Evolutionary conservation across 192 early-diverging fungal species (phyloP).

Genomic region (Piromyces finnis): DNA sequence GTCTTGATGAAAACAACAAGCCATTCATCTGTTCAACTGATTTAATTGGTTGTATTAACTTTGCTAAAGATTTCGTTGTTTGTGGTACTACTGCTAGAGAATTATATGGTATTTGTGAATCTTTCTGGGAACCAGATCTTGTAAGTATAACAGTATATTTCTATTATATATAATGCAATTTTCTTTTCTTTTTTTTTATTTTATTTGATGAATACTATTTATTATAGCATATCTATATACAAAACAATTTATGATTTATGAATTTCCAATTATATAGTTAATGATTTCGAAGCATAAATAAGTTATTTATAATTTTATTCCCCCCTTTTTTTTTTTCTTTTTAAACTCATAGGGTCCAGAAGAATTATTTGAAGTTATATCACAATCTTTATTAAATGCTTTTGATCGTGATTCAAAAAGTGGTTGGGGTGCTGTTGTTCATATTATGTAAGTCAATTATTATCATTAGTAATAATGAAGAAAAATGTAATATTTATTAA

Average conservation of each 20-base stretch:
- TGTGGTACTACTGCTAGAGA: slow-evolving; percentile 69
- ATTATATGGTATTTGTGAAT: slow-evolving; percentile 92
- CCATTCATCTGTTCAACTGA: slow-evolving; percentile 93
- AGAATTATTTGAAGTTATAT: slow-evolving; percentile 92
- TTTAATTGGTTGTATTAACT: slow-evolving; percentile 85
- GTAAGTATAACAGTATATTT: no score
- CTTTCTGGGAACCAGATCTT: slow-evolving; percentile 92
- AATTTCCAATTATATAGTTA: no score
- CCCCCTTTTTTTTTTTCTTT: no score
- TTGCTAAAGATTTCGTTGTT: slow-evolving; percentile 88
- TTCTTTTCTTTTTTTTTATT: no score
- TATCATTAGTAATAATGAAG: no score
- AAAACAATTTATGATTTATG: no score
- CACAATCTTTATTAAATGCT: slow-evolving; percentile 82
- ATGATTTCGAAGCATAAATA: no score
- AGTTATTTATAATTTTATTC: no score
- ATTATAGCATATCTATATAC: no score
- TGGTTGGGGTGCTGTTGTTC: slow-evolving; percentile 94
- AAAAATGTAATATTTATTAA: no score
- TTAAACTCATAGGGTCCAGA: slow-evolving; percentile 47
- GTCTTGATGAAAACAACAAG: slow-evolving; percentile 69
- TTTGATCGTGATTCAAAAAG: slow-evolving; percentile 84
- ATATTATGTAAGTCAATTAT: slow-evolving; percentile 55
- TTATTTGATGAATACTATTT: no score
- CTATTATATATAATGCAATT: no score